Evolutionary conservation across 257 asterid species (phyloP).

Genomic region (Jasminum sambac): DNA sequence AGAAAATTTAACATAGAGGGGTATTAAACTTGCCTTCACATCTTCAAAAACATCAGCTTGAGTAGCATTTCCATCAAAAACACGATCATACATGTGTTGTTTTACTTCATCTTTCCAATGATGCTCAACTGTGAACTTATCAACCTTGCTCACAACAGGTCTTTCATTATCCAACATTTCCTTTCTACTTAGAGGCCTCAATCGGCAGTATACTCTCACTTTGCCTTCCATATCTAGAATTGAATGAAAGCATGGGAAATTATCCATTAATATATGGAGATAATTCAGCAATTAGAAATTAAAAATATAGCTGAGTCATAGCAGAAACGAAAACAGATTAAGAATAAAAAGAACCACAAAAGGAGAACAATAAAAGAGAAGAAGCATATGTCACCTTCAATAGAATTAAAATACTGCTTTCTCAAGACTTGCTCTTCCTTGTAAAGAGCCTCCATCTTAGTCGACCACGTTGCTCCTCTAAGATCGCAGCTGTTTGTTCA

Average conservation of each 20-base stretch:
- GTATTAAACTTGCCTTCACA: constrained; percentile 39
- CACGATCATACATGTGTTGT: constrained; percentile 53
- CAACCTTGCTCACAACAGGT: constrained; percentile 54
- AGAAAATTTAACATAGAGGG: not conserved
- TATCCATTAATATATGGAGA: constrained; percentile 10
- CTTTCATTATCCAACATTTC: constrained; percentile 67
- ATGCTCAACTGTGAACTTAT: constrained; percentile 93
- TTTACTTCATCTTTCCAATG: constrained; percentile 69
- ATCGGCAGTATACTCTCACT: constrained; percentile 85
- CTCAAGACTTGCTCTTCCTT: constrained; percentile 90
- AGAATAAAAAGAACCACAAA: constrained; percentile 3
- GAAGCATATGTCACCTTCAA: constrained; percentile 64
- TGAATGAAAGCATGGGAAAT: constrained; percentile 12
- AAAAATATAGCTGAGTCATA: constrained; percentile 4
- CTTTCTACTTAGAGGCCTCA: constrained; percentile 83
- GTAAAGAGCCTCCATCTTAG: constrained; percentile 90
- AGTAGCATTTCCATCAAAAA: constrained; percentile 40
- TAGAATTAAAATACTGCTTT: constrained; percentile 84
- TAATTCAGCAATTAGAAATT: not conserved
- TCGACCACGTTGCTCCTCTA: constrained; percentile 93
- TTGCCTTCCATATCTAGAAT: constrained; percentile 91
- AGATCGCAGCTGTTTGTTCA: constrained; percentile 93
- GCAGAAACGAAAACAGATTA: not conserved
- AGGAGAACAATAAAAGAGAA: constrained; percentile 1
- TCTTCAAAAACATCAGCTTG: constrained; percentile 54